Percentiles rank a stretch among this genome's conserved stretches.
These are phyloP conservation scores for Colletotrichum sp. DNA, from an alignment of 2,329 filamentous ascomycete genomes.

Conservation along the genomic window DNA sequence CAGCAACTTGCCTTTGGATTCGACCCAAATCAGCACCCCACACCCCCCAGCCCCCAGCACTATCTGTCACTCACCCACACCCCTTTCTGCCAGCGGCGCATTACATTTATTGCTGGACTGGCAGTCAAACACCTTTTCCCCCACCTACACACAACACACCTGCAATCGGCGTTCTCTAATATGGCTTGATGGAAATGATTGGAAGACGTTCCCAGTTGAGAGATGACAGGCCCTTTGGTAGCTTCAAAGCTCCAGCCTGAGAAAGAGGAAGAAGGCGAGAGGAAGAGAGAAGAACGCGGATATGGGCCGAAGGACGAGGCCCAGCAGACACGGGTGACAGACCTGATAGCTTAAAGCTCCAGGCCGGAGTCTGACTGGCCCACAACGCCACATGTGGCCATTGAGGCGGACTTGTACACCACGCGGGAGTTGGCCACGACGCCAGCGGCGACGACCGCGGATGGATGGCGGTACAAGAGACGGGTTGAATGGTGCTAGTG, in stretches of 20 bases:
- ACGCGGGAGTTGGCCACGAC: not conserved
- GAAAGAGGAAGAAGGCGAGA: conserved; percentile 26
- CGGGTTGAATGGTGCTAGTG: conserved; percentile 19
- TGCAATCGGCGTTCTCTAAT: conserved; percentile 35
- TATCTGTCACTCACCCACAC: conserved; percentile 1
- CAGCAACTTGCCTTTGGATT: not conserved
- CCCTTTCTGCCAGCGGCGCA: conserved; percentile 13
- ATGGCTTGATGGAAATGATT: conserved; percentile 41
- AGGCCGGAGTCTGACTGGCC: conserved; percentile 6
- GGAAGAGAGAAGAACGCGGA: conserved; percentile 10
- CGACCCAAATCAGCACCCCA: not conserved
- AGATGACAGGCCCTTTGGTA: conserved; percentile 59
- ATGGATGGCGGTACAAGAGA: not conserved
- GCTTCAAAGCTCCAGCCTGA: conserved; percentile 70
- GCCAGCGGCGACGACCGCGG: not conserved
- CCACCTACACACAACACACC: conserved; percentile 21
- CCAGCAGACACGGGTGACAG: conserved; percentile 1
- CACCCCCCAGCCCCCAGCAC: conserved; percentile 1
- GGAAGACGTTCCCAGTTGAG: conserved; percentile 21
- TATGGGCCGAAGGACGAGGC: conserved; percentile 7
- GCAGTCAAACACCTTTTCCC: conserved; percentile 19
- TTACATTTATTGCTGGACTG: conserved; percentile 5
- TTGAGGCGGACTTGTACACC: not conserved
- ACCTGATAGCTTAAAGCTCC: conserved; percentile 4
- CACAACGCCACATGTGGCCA: conserved; percentile 7